These are phyloP conservation scores for Botrytis aclada DNA, from an alignment of 2,329 filamentous ascomycete genomes.

Conservation along the genomic window DNA sequence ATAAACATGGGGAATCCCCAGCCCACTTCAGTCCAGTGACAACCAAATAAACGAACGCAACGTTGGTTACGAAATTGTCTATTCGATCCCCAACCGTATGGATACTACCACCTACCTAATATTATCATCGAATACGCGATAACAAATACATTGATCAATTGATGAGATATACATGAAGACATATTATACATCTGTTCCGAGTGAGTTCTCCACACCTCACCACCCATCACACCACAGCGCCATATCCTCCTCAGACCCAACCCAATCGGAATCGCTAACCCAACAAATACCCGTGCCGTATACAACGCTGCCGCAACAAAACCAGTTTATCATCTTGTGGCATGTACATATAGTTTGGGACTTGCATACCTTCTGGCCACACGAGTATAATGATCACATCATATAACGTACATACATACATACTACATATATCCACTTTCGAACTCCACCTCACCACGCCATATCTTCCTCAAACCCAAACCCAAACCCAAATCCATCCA, in stretches of 20 bases:
- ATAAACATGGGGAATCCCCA: conserved; percentile 4
- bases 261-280: neutral
- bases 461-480: neutral
- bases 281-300: neutral
- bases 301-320: neutral
- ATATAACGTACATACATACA: neutral
- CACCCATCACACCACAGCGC: too few species aligned
- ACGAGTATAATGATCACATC: neutral
- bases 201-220: too few species aligned
- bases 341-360: neutral
- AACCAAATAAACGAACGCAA: neutral
- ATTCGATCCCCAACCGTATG: neutral
- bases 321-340: neutral
- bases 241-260: neutral
- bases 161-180: neutral
- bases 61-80: neutral
- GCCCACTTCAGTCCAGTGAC: neutral
- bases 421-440: neutral
- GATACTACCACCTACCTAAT: neutral
- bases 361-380: neutral
- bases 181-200: neutral
- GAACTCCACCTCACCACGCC: neutral
- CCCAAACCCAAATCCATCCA: neutral
- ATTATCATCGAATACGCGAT: neutral
- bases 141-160: neutral